phyloP scores from a whole-genome alignment of 1,139 yeast genomes.

The Hyphopichia khmerensis region DNA sequence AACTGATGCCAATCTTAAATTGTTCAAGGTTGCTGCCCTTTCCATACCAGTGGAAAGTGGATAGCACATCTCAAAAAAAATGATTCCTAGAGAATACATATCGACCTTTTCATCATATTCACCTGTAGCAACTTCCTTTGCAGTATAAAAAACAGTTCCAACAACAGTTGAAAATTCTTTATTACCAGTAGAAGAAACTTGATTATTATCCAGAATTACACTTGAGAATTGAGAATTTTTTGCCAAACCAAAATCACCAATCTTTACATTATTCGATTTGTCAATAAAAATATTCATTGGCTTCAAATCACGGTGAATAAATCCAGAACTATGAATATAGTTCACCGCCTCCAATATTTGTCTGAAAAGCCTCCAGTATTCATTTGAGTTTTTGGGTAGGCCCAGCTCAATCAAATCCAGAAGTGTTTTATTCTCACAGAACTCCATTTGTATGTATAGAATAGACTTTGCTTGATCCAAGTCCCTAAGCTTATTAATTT shows the following conservation, averaged over 20 bases:
- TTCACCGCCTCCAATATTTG: conserved; percentile 89
- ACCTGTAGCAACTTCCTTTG: conserved; percentile 80
- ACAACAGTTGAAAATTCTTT: conserved; percentile 88
- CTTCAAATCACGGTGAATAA: conserved; percentile 91
- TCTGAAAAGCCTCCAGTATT: conserved; percentile 86
- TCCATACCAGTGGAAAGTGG: conserved; percentile 89
- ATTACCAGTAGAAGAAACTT: conserved; percentile 33
- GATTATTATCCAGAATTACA: conserved; percentile 41
- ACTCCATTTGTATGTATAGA: conserved; percentile 93
- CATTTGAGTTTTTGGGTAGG: conserved; percentile 67
- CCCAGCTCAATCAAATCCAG: conserved; percentile 81
- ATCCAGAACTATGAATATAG: conserved; percentile 91
- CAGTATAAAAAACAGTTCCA: conserved; percentile 92
- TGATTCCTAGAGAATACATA: conserved; percentile 91
- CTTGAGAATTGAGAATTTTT: conserved; percentile 60
- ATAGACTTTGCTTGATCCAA: conserved; percentile 40
- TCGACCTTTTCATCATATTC: conserved; percentile 89
- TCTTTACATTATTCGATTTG: conserved; percentile 80
- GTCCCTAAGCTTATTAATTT: not conserved
- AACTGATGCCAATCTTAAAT: conserved; percentile 56
- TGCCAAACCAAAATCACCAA: conserved; percentile 97
- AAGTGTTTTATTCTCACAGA: conserved; percentile 91
- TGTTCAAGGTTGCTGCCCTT: conserved; percentile 67
- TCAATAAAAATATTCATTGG: conserved; percentile 97
- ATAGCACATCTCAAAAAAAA: conserved; percentile 93